Evolutionary conservation across 106 monocot genomes (phyloP).

Genomic region (Alisma plantagoaquatica): DNA sequence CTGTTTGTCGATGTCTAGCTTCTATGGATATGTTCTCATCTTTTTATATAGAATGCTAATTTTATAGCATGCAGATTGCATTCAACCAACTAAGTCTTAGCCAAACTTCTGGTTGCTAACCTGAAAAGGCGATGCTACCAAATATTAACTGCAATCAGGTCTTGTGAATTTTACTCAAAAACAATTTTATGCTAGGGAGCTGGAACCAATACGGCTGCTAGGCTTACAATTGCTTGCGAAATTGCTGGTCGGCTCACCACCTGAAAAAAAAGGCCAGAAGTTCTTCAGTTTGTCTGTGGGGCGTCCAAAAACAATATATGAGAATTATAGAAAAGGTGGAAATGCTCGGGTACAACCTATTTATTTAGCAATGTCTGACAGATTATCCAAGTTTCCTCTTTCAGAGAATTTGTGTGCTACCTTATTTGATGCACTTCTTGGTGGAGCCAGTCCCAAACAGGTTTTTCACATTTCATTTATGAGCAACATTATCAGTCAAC

Average conservation of each 20-base stretch:
- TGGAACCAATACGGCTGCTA: slow-evolving; percentile 83
- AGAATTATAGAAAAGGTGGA: slow-evolving; percentile 45
- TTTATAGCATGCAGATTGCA: no score
- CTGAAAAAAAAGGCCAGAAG: slow-evolving; percentile 66
- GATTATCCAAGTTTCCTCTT: slow-evolving; percentile 67
- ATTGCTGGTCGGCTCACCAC: slow-evolving; percentile 61
- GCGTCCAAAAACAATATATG: slow-evolving; percentile 57
- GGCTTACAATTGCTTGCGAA: slow-evolving; percentile 90
- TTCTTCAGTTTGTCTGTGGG: slow-evolving; percentile 76
- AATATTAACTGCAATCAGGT: no score
- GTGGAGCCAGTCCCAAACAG: slow-evolving; percentile 99
- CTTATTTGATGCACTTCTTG: slow-evolving; percentile 98
- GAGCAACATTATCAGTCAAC: not conserved
- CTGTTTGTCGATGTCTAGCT: no score
- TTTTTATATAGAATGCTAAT: no score
- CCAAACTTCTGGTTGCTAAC: no score
- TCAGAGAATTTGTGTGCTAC: slow-evolving; percentile 93
- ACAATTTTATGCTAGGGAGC: slow-evolving; percentile 36
- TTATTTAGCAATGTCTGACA: slow-evolving; percentile 67
- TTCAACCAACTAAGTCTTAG: no score
- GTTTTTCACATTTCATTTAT: slow-evolving; percentile 18
- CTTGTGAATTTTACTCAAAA: not conserved
- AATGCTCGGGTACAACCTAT: slow-evolving; percentile 25
- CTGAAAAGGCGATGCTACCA: no score
- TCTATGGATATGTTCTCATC: no score